phyloP scores from a whole-genome alignment of 2,329 filamentous ascomycete species.

The Ophiostoma montium region DNA sequence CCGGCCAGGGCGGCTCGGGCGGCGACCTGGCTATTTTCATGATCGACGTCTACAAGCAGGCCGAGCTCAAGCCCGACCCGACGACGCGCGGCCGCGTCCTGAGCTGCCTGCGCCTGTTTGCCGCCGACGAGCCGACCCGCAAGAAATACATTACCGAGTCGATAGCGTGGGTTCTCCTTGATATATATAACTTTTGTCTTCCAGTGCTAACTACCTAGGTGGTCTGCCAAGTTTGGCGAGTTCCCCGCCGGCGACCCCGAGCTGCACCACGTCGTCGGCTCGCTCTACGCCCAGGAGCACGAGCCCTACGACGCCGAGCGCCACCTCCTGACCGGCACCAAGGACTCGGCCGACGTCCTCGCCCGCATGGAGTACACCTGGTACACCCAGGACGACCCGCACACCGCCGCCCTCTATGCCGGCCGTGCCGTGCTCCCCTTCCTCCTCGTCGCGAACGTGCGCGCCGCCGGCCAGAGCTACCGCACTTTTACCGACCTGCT shows the following conservation, averaged over 20 bases:
- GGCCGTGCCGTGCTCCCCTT: slow-evolving; percentile 83
- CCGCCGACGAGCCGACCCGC: slow-evolving; percentile 69
- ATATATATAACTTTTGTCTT: not conserved
- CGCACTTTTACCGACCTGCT: slow-evolving; percentile 60
- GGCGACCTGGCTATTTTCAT: slow-evolving; percentile 81
- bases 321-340: slow-evolving; percentile 77
- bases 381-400: slow-evolving; percentile 80
- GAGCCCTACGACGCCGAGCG: slow-evolving; percentile 87
- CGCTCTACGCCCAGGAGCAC: slow-evolving; percentile 81
- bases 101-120: slow-evolving; percentile 67
- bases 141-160: slow-evolving; percentile 87
- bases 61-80: slow-evolving; percentile 63
- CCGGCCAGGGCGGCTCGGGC: slow-evolving; percentile 85
- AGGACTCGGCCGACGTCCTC: slow-evolving; percentile 70
- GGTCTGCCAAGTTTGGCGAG: slow-evolving; percentile 76
- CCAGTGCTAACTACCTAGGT: slow-evolving; percentile 29
- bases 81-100: slow-evolving; percentile 61
- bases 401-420: slow-evolving; percentile 75
- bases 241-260: slow-evolving; percentile 88
- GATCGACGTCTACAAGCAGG: slow-evolving; percentile 82
- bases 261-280: slow-evolving; percentile 81
- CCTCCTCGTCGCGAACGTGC: slow-evolving; percentile 77
- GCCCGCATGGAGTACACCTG: slow-evolving; percentile 79
- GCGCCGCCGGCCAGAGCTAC: slow-evolving; percentile 73
- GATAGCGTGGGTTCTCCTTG: slow-evolving; percentile 44